Evolutionary conservation across 2,329 filamentous ascomycete genomes (phyloP).

Genomic region (Sclerotinia glacialis): DNA sequence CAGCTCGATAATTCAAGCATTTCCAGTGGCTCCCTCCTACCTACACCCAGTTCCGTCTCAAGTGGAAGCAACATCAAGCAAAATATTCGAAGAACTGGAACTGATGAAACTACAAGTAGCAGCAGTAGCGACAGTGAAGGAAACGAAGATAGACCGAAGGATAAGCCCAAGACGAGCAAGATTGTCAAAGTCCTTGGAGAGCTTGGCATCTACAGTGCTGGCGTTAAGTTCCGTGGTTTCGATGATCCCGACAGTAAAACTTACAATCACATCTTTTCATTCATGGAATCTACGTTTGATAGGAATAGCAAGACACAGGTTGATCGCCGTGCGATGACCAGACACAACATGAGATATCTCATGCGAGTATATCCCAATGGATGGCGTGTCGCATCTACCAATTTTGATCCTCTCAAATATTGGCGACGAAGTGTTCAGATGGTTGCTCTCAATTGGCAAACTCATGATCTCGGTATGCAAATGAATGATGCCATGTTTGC

Average conservation of each 20-base stretch:
- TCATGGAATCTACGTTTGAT: slow-evolving; percentile 85
- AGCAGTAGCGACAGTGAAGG: slow-evolving; percentile 74
- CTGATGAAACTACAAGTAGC: slow-evolving; percentile 57
- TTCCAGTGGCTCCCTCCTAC: slow-evolving; percentile 52
- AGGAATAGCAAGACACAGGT: slow-evolving; percentile 73
- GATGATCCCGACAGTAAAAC: slow-evolving; percentile 73
- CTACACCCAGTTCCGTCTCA: slow-evolving; percentile 30
- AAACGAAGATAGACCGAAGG: slow-evolving; percentile 52
- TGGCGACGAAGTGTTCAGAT: slow-evolving; percentile 97
- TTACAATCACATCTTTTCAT: slow-evolving; percentile 93
- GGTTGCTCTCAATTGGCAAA: slow-evolving; percentile 98
- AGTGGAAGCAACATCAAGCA: slow-evolving; percentile 26
- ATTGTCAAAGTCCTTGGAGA: slow-evolving; percentile 80
- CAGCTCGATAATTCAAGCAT: slow-evolving; percentile 56
- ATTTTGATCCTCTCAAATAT: slow-evolving; percentile 90
- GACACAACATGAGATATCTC: slow-evolving; percentile 86
- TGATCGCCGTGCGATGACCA: slow-evolving; percentile 73
- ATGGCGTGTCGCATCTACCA: slow-evolving; percentile 79
- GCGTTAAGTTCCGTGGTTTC: slow-evolving; percentile 82
- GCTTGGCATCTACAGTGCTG: slow-evolving; percentile 73
- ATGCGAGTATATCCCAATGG: slow-evolving; percentile 93
- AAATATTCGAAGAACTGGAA: slow-evolving; percentile 41
- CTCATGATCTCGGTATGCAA: slow-evolving; percentile 92
- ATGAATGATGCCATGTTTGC: slow-evolving; percentile 98
- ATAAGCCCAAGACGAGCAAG: slow-evolving; percentile 70